phyloP scores from a whole-genome alignment of 257 asterid species.

The Capsicum chinense region DNA sequence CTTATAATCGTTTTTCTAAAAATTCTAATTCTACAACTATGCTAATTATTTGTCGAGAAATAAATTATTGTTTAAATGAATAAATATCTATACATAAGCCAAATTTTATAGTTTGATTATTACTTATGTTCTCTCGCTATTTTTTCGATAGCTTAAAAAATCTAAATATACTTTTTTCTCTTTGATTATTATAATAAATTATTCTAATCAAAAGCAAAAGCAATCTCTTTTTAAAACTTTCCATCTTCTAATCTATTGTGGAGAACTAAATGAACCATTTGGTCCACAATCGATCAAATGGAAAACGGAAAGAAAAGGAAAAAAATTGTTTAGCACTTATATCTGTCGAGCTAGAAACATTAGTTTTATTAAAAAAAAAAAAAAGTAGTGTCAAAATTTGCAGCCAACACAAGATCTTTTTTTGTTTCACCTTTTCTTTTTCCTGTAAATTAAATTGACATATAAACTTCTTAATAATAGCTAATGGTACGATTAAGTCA shows the following conservation, averaged over 20 bases:
- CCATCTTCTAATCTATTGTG: neutral
- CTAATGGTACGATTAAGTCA: conserved; percentile 20
- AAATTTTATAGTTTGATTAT: neutral
- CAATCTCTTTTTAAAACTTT: neutral
- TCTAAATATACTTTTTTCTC: neutral
- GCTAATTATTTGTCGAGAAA: neutral
- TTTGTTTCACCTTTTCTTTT: neutral
- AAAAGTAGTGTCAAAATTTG: neutral
- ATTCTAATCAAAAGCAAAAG: neutral
- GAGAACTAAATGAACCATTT: conserved; percentile 2
- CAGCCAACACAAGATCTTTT: neutral
- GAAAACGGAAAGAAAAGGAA: neutral
- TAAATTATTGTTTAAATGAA: neutral
- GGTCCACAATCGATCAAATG: conserved; percentile 9
- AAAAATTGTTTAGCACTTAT: neutral
- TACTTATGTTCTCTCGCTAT: neutral
- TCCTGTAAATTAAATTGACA: neutral
- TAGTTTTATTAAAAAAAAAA: neutral
- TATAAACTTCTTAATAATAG: neutral
- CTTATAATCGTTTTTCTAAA: neutral
- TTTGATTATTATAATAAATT: neutral
- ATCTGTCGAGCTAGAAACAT: neutral
- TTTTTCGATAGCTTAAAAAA: neutral
- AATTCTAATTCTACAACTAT: neutral
- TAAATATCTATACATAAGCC: neutral